Conservation (phyloP, 352 stramenopile genomes). For the Globisporangium megalacanthum region DNA sequence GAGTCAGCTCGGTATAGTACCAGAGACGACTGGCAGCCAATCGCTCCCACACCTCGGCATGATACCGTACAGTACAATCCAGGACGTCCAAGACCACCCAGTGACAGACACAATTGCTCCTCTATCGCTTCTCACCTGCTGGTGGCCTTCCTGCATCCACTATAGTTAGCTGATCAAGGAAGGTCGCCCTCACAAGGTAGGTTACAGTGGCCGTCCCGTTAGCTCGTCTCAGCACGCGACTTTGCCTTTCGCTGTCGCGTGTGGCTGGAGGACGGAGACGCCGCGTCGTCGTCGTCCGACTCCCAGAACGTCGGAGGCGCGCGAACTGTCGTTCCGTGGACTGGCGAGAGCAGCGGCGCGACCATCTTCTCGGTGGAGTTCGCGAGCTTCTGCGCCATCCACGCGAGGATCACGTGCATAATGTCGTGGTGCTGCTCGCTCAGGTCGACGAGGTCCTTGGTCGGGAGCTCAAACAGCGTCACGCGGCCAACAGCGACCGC, state of each 20-base stretch:
- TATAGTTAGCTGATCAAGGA: too few species aligned
- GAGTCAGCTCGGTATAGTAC: too few species aligned
- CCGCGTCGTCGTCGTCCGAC: conserved; percentile 24
- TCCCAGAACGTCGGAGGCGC: conserved; percentile 23
- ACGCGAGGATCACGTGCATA: conserved; percentile 79
- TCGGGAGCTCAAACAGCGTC: conserved; percentile 71
- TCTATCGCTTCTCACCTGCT: too few species aligned
- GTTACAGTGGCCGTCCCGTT: not conserved
- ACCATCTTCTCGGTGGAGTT: conserved; percentile 67
- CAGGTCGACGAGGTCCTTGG: conserved; percentile 71
- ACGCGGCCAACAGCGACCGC: conserved; percentile 42
- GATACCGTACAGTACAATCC: too few species aligned
- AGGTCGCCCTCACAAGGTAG: too few species aligned
- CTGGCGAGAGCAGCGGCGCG: conserved; percentile 45
- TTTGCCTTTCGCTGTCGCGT: conserved; percentile 25
- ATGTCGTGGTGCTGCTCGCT: conserved; percentile 78
- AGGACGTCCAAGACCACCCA: too few species aligned
- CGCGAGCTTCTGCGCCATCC: conserved; percentile 66
- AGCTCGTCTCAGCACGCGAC: conserved; percentile 53
- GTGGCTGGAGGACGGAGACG: conserved; percentile 5
- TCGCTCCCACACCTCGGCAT: too few species aligned
- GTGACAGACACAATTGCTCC: too few species aligned
- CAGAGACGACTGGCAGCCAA: too few species aligned
- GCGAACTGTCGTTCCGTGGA: not conserved
- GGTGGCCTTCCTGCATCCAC: too few species aligned